A percentile compares a stretch with the other conserved stretches of the same genome.
phyloP scores from a whole-genome alignment of 768 basidiomycete genomes.

The Leccinum longicurvipes region DNA sequence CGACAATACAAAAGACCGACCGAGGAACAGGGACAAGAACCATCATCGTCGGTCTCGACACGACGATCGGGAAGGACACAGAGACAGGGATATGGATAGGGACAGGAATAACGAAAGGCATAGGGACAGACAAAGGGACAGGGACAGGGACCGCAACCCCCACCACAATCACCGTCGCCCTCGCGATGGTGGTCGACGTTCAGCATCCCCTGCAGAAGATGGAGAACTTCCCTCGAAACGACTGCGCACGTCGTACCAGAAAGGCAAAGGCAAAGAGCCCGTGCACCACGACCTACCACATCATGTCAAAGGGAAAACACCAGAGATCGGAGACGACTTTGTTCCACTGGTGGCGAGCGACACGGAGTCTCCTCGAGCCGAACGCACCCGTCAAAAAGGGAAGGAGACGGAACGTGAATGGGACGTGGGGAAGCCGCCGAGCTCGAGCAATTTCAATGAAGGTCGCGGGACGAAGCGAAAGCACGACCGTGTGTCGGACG shows the following conservation, averaged over 20 bases:
- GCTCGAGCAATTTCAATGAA: conserved; percentile 20
- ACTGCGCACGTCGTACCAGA: conserved; percentile 12
- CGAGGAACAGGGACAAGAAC: conserved; percentile 4
- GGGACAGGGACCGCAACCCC: not conserved
- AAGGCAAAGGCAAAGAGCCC: conserved; percentile 20
- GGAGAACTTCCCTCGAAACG: conserved; percentile 16
- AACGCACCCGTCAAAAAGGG: conserved; percentile 19
- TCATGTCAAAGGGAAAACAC: conserved; percentile 6
- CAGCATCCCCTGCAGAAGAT: conserved; percentile 12
- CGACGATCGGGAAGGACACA: conserved; percentile 6
- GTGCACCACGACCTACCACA: conserved; percentile 8
- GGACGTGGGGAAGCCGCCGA: conserved; percentile 35
- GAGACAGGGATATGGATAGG: conserved; percentile 1
- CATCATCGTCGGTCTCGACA: conserved; percentile 6
- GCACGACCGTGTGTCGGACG: conserved; percentile 41
- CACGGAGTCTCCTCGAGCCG: conserved; percentile 10
- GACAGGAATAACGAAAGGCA: conserved; percentile 5
- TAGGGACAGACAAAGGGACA: conserved; percentile 1
- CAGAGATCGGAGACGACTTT: conserved; percentile 31
- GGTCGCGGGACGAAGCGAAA: conserved; percentile 41
- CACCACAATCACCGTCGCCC: not conserved
- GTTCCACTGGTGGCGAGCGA: conserved; percentile 27
- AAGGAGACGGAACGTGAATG: conserved; percentile 35
- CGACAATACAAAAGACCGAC: conserved; percentile 9
- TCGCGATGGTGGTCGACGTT: conserved; percentile 8